Percentiles rank a stretch among this genome's conserved stretches.
Evolutionary conservation across 768 basidiomycete species (phyloP).

Genomic region (Fomitopsis pulvina): DNA sequence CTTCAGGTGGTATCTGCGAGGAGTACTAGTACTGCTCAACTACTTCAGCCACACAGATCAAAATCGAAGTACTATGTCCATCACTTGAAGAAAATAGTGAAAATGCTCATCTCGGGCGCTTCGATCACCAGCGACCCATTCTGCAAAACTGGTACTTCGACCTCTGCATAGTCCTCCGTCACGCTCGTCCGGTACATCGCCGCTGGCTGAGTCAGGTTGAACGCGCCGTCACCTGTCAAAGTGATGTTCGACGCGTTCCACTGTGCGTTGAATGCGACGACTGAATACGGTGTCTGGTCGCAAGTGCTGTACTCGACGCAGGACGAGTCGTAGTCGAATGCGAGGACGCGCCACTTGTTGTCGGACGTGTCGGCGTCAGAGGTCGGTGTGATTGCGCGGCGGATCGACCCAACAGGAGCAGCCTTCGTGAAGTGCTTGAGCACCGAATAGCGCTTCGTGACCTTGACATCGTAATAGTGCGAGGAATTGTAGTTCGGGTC

Average conservation of each 20-base stretch:
- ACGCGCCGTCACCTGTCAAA: neutral
- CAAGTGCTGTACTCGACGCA: neutral
- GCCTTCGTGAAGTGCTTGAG: conserved; percentile 18
- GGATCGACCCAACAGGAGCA: neutral
- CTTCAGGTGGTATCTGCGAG: too few relatives aligned
- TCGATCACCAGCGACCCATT: neutral
- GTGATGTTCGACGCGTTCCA: neutral
- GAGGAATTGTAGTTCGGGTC: conserved; percentile 27
- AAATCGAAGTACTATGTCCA: neutral
- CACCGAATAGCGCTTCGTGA: conserved; percentile 18
- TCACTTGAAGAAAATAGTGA: neutral
- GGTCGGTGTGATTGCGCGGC: neutral
- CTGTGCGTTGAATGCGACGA: neutral
- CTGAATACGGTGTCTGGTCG: neutral
- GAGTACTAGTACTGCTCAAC: too few relatives aligned
- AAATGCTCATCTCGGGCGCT: neutral
- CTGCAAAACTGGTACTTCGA: neutral
- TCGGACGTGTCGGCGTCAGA: neutral
- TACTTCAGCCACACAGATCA: neutral
- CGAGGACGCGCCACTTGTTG: neutral
- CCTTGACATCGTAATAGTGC: conserved; percentile 13
- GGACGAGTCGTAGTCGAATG: neutral
- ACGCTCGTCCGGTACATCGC: neutral
- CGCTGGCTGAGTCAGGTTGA: neutral
- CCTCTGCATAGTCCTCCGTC: neutral